A percentile compares a stretch with the other conserved stretches of the same genome.
Evolutionary conservation across 2,329 filamentous ascomycete species (phyloP).

Genomic region (Xylaria sp.): DNA sequence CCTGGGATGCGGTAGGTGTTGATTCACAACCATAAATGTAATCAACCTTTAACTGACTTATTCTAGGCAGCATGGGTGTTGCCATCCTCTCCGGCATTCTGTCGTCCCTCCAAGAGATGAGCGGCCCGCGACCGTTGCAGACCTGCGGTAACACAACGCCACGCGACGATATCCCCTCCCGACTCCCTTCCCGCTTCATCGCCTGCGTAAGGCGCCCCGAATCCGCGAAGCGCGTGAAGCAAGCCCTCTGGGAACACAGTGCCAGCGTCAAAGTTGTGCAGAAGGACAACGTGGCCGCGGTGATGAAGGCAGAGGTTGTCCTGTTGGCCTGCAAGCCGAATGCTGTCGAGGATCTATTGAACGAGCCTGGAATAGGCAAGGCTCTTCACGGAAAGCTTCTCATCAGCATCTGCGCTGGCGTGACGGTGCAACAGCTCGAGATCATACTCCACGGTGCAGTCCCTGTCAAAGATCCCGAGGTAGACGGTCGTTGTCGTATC

Average conservation of each 20-base stretch:
- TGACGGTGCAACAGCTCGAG: slow-evolving; percentile 76
- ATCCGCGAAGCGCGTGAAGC: slow-evolving; percentile 74
- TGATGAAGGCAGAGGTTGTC: slow-evolving; percentile 75
- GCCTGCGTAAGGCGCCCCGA: slow-evolving; percentile 80
- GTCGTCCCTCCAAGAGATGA: slow-evolving; percentile 70
- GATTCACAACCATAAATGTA: neutral
- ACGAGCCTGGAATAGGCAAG: slow-evolving; percentile 73
- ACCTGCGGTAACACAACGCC: slow-evolving; percentile 58
- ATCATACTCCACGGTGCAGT: slow-evolving; percentile 68
- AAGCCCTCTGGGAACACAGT: slow-evolving; percentile 72
- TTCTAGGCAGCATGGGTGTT: slow-evolving; percentile 81
- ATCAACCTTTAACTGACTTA: slow-evolving; percentile 11
- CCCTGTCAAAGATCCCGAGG: slow-evolving; percentile 58
- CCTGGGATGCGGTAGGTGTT: slow-evolving; percentile 78
- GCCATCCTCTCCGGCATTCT: slow-evolving; percentile 86
- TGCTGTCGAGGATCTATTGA: slow-evolving; percentile 75
- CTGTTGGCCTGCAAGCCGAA: slow-evolving; percentile 85
- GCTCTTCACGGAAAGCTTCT: slow-evolving; percentile 83
- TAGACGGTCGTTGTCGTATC: slow-evolving; percentile 67
- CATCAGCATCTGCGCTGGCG: slow-evolving; percentile 83
- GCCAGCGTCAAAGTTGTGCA: slow-evolving; percentile 73
- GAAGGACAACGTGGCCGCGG: slow-evolving; percentile 76
- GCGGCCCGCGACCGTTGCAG: slow-evolving; percentile 59
- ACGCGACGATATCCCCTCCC: slow-evolving; percentile 61
- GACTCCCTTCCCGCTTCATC: slow-evolving; percentile 79